Evolutionary conservation across 176 grass and related monocot genomes (phyloP).

Genomic region (Carex parvula): DNA sequence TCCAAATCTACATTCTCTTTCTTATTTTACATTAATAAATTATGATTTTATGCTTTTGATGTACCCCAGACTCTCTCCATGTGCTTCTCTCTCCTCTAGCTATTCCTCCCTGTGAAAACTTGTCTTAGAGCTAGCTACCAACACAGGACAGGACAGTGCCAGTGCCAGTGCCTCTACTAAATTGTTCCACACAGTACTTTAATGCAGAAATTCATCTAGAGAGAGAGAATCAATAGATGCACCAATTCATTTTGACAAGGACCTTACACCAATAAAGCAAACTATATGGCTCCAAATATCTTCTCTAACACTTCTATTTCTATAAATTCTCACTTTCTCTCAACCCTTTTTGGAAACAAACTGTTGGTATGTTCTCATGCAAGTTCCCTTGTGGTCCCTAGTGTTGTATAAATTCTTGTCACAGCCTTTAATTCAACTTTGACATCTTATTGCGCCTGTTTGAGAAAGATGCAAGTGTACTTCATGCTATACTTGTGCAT

Average conservation of each 20-base stretch:
- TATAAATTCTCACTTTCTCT: constrained; percentile 17
- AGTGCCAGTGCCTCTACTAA: constrained; percentile 6
- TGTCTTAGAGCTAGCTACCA: constrained; percentile 23
- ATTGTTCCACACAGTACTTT: background rate
- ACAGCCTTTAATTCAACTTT: constrained; percentile 25
- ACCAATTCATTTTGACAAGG: constrained; percentile 23
- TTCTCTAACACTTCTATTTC: constrained; percentile 8
- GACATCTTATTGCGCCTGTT: constrained; percentile 15
- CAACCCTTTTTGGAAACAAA: constrained; percentile 17
- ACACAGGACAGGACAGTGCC: constrained; percentile 30
- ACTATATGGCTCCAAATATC: background rate
- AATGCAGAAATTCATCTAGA: constrained; percentile 4
- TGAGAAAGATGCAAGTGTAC: constrained; percentile 21
- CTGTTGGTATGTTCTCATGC: constrained; percentile 27
- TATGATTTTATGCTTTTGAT: background rate
- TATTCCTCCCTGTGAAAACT: constrained; percentile 10
- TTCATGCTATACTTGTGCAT: constrained; percentile 19
- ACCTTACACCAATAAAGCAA: constrained; percentile 24
- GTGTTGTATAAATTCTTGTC: constrained; percentile 10
- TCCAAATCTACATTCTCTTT: constrained; percentile 25
- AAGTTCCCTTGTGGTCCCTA: constrained; percentile 15
- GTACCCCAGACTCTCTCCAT: constrained; percentile 21
- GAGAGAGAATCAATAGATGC: constrained; percentile 25
- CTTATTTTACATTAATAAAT: background rate
- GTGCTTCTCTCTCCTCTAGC: constrained; percentile 25